phyloP scores from a whole-genome alignment of 352 stramenopile genomes.

The Phytophthora hibernalis region DNA sequence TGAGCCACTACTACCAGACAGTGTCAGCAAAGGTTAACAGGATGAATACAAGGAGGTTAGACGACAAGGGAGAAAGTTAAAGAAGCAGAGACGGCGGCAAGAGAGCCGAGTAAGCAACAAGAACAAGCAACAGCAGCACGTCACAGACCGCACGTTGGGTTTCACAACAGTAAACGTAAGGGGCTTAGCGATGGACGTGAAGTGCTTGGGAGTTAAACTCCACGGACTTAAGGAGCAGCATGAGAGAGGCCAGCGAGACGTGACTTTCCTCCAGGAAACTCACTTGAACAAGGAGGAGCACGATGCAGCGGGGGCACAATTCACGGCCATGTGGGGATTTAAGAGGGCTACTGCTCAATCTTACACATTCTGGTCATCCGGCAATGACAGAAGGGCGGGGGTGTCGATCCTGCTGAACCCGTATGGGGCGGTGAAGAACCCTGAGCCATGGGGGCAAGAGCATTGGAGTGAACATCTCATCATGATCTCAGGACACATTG shows the following conservation, averaged over 20 bases:
- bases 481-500: not conserved
- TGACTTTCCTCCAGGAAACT: conserved; percentile 12
- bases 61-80: no score
- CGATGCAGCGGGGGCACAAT: not conserved
- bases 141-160: no score
- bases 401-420: conserved; percentile 14
- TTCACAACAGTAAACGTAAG: conserved; percentile 1
- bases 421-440: not conserved
- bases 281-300: conserved; percentile 12
- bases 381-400: not conserved
- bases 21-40: no score
- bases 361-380: conserved; percentile 4
- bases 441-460: not conserved
- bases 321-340: conserved; percentile 4
- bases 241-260: not conserved
- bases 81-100: no score
- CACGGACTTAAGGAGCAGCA: conserved; percentile 14
- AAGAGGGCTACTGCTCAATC: not conserved
- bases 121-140: no score
- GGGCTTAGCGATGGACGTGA: not conserved
- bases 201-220: not conserved
- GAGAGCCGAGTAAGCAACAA: no score
- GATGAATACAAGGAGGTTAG: no score
- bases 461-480: conserved; percentile 3
- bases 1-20: no score